Percentiles rank a stretch among this genome's conserved stretches.
phyloP scores from a whole-genome alignment of 257 asterid genomes.

The Forsythia suspensa region DNA sequence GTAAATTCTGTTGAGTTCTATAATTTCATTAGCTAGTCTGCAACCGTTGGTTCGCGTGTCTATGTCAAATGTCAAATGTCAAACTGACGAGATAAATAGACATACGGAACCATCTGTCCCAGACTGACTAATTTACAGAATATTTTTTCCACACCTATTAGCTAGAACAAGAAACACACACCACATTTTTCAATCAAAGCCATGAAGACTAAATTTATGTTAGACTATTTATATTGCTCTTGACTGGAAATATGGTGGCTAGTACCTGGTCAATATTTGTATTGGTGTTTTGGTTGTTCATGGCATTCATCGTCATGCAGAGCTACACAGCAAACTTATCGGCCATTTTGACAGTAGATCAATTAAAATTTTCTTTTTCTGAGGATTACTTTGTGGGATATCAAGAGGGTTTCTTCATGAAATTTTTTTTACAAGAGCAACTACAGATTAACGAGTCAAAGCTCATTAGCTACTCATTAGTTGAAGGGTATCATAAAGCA shows the following conservation, averaged over 20 bases:
- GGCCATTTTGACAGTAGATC: constrained; percentile 60
- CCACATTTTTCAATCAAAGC: no score
- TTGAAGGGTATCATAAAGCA: constrained; percentile 33
- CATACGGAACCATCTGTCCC: no score
- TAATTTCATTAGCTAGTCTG: no score
- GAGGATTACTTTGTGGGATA: constrained; percentile 39
- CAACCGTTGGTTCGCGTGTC: no score
- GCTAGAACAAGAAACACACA: no score
- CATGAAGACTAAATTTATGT: not conserved
- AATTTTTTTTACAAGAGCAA: constrained; percentile 22
- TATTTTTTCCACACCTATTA: no score
- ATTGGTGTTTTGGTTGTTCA: constrained; percentile 47
- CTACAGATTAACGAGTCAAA: constrained; percentile 33
- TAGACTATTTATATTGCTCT: not conserved
- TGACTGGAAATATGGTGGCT: constrained; percentile 48
- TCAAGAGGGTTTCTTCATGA: constrained; percentile 52
- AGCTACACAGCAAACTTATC: constrained; percentile 61
- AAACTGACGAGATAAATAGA: no score
- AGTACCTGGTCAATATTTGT: constrained; percentile 54
- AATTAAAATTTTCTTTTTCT: constrained; percentile 39
- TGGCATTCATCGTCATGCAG: constrained; percentile 60
- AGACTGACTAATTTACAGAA: no score
- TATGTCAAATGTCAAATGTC: no score
- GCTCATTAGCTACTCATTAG: constrained; percentile 32
- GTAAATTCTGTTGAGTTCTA: no score